phyloP scores from a whole-genome alignment of 257 asterid genomes.

The Nicotiana noctiflora region DNA sequence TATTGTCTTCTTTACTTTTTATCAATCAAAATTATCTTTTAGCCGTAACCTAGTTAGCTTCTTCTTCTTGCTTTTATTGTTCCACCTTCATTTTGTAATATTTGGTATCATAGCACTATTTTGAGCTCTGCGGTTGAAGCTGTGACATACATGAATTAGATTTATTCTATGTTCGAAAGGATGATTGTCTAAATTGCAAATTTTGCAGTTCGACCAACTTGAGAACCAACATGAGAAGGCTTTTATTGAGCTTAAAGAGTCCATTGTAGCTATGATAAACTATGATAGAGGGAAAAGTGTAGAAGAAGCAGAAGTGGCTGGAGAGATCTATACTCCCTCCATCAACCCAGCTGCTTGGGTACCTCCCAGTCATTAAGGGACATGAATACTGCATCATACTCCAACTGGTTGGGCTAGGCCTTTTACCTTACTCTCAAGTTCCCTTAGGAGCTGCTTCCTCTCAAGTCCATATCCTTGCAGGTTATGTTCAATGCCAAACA shows the following conservation, averaged over 20 bases:
- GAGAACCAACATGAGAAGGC: not conserved
- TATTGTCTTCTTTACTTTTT: too few species aligned
- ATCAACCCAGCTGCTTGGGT: too few species aligned
- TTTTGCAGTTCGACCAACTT: not conserved
- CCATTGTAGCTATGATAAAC: not conserved
- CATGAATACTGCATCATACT: too few species aligned
- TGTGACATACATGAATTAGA: not conserved
- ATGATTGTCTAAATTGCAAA: not conserved
- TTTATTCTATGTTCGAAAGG: not conserved
- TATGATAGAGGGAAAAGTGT: not conserved
- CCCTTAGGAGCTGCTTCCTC: too few species aligned
- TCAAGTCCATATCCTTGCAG: too few species aligned
- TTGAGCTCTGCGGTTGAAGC: not conserved
- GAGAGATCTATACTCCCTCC: not conserved
- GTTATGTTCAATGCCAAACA: too few species aligned
- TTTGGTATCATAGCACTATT: not conserved
- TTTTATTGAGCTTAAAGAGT: not conserved
- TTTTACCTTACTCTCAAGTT: too few species aligned
- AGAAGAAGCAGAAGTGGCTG: too few species aligned
- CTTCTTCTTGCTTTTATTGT: too few species aligned
- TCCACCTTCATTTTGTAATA: not conserved
- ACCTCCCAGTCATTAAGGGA: not conserved
- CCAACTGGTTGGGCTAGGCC: too few species aligned
- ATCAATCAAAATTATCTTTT: too few species aligned
- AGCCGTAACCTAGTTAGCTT: too few species aligned